Percentiles rank a stretch among this genome's conserved stretches.
These are phyloP conservation scores for Candida krabiensis DNA, from an alignment of 805 yeast genomes.

Conservation along the genomic window DNA sequence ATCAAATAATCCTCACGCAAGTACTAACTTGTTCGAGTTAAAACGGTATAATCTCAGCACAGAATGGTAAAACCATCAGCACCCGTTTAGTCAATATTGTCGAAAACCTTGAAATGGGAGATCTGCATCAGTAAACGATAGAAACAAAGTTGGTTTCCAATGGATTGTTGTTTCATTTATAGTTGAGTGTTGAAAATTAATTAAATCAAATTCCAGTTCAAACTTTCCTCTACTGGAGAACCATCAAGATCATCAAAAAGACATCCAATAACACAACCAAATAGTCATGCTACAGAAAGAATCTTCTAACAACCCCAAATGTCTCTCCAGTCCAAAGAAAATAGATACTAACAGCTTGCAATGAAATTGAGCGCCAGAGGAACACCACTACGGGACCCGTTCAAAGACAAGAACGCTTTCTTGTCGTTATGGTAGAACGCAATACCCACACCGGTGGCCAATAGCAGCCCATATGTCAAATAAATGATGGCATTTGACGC, in stretches of 20 bases:
- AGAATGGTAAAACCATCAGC: constrained; percentile 23
- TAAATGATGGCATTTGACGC: constrained; percentile 64
- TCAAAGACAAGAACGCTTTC: constrained; percentile 67
- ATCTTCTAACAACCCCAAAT: too few species aligned
- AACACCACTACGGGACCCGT: constrained; percentile 75
- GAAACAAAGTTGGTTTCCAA: background rate
- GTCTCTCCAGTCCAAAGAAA: too few species aligned
- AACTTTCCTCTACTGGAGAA: constrained; percentile 6
- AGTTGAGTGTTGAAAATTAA: constrained; percentile 14
- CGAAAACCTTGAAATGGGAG: constrained; percentile 4
- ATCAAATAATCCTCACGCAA: constrained; percentile 72
- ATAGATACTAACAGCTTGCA: constrained; percentile 73
- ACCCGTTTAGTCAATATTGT: constrained; percentile 47
- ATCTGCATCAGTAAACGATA: too few species aligned
- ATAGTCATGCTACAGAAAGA: too few species aligned
- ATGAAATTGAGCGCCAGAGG: constrained; percentile 87
- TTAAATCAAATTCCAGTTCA: constrained; percentile 6
- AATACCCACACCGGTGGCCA: constrained; percentile 52
- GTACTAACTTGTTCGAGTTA: constrained; percentile 80
- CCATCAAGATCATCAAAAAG: too few species aligned
- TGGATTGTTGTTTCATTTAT: background rate
- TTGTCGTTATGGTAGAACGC: constrained; percentile 59
- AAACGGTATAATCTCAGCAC: constrained; percentile 74
- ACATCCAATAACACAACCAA: too few species aligned
- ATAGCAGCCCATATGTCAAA: constrained; percentile 54